Percentiles rank a stretch among this genome's conserved stretches.
phyloP scores from a whole-genome alignment of 352 stramenopile genomes.

The Pythium graminicola region DNA sequence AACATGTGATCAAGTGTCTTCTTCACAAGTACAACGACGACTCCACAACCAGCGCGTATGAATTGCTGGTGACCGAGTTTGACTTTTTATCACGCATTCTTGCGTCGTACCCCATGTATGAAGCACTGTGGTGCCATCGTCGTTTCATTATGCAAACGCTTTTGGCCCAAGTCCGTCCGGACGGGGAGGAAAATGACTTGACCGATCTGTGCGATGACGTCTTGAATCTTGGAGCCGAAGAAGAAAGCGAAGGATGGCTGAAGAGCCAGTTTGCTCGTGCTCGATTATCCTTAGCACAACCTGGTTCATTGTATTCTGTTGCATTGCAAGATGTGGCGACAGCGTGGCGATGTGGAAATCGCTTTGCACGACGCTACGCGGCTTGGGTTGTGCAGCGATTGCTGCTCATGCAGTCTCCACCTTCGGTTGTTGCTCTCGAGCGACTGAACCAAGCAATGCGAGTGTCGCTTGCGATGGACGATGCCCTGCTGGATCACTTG shows the following conservation, averaged over 20 bases:
- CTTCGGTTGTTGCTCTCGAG: constrained; percentile 18
- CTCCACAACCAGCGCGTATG: neutral
- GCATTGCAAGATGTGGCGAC: constrained; percentile 32
- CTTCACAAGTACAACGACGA: constrained; percentile 4
- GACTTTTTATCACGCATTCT: constrained; percentile 48
- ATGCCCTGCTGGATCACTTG: constrained; percentile 29
- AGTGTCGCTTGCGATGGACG: neutral
- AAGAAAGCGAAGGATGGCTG: neutral
- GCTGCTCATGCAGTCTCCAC: neutral
- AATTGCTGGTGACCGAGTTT: constrained; percentile 39
- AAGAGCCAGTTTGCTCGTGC: neutral
- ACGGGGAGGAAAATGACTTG: neutral
- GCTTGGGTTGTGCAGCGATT: constrained; percentile 28
- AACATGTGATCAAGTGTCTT: constrained; percentile 42
- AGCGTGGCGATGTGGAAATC: constrained; percentile 34
- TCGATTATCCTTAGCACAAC: neutral
- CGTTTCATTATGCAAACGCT: constrained; percentile 55
- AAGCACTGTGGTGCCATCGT: constrained; percentile 76
- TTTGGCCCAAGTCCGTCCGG: constrained; percentile 11
- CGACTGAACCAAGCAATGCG: constrained; percentile 13
- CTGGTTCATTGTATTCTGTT: neutral
- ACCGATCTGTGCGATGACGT: neutral
- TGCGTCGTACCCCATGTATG: constrained; percentile 38
- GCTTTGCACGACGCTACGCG: constrained; percentile 44
- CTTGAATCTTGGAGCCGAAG: neutral